A percentile compares a stretch with the other conserved stretches of the same genome.
These are phyloP conservation scores for Sideroxylon spinosum DNA, from an alignment of 179 eudicot species.

Conservation along the genomic window DNA sequence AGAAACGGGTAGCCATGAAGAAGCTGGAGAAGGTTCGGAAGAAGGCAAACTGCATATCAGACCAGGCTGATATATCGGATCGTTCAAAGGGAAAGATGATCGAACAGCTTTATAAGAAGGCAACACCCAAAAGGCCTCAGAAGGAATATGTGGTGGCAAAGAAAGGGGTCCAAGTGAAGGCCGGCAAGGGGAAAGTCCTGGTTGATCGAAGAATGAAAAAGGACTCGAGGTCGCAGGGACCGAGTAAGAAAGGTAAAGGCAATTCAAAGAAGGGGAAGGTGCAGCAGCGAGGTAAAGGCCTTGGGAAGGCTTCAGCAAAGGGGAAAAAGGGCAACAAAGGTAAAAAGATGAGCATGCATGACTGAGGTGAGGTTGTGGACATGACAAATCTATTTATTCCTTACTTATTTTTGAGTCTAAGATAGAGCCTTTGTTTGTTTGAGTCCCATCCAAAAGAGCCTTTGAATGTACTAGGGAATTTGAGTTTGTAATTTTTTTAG, in stretches of 20 bases:
- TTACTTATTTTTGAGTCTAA: not conserved
- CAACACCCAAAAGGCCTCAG: conserved; percentile 58
- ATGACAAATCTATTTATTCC: not conserved
- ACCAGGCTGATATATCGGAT: conserved; percentile 71
- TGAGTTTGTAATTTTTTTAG: no score
- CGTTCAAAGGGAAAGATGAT: conserved; percentile 85
- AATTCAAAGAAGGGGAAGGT: conserved; percentile 27
- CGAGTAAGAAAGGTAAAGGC: conserved; percentile 49
- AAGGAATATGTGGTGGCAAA: conserved; percentile 88
- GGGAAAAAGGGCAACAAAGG: conserved; percentile 27
- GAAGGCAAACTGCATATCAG: conserved; percentile 86
- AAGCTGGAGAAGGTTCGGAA: conserved; percentile 79
- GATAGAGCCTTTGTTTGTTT: not conserved
- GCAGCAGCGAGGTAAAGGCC: conserved; percentile 19
- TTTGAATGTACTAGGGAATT: no score
- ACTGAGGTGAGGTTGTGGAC: not conserved
- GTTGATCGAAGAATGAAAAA: conserved; percentile 86
- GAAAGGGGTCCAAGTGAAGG: conserved; percentile 79
- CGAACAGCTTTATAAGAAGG: conserved; percentile 71
- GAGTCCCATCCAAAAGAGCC: no score
- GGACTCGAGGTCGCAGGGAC: conserved; percentile 55
- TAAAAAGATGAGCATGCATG: conserved; percentile 17
- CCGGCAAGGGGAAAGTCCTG: conserved; percentile 79
- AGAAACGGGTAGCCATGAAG: conserved; percentile 66
- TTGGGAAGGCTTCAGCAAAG: conserved; percentile 28